phyloP scores from a whole-genome alignment of 345 rosid genomes.

The Brassica carinata region DNA sequence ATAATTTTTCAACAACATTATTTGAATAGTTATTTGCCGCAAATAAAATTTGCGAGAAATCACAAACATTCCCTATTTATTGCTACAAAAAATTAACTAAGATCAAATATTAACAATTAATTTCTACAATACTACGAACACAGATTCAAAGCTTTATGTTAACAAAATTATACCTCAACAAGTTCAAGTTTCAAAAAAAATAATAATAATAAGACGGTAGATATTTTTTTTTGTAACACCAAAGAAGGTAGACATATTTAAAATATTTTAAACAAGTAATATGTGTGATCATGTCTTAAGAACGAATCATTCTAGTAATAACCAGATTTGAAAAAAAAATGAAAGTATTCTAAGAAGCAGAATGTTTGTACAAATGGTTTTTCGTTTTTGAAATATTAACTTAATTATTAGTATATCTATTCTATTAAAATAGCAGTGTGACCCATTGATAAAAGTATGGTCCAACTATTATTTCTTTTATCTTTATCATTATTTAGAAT shows the following conservation, averaged over 20 bases:
- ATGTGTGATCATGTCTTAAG: neutral
- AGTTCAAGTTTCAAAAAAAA: neutral
- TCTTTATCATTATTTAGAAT: too few relatives aligned
- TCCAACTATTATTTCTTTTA: too few relatives aligned
- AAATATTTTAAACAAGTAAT: neutral
- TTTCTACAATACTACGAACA: neutral
- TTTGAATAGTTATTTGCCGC: neutral
- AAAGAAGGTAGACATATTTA: neutral
- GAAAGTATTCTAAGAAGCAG: neutral
- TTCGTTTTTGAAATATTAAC: neutral
- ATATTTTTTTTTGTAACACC: too few relatives aligned
- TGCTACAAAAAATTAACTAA: neutral
- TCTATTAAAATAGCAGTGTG: too few relatives aligned
- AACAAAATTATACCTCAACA: neutral
- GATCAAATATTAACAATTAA: neutral
- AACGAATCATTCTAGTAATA: neutral
- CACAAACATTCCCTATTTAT: neutral
- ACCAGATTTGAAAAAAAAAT: neutral
- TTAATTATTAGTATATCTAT: neutral
- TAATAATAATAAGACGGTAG: too few relatives aligned
- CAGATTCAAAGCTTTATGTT: neutral
- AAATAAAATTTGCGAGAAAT: neutral
- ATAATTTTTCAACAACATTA: neutral
- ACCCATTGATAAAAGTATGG: too few relatives aligned
- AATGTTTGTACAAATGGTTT: conserved; percentile 3